These are phyloP conservation scores for Pueraria montana DNA, from an alignment of 306 rosid genomes.

Conservation along the genomic window DNA sequence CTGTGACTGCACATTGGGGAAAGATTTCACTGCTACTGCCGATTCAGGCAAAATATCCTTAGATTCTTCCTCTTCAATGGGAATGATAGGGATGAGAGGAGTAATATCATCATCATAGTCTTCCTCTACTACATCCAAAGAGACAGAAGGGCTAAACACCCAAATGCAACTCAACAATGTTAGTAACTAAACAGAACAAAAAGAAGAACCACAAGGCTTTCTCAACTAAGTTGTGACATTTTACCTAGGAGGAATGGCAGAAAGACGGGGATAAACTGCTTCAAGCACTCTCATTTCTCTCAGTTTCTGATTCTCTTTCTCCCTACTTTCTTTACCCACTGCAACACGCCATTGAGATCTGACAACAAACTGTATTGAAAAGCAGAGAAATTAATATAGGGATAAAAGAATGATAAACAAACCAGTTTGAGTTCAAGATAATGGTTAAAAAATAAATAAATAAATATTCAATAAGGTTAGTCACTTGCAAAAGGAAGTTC, in stretches of 20 bases:
- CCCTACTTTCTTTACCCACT: constrained; percentile 81
- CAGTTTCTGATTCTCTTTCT: constrained; percentile 57
- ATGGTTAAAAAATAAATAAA: not conserved
- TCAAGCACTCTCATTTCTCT: constrained; percentile 77
- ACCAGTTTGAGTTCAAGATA: not conserved
- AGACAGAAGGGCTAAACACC: constrained; percentile 67
- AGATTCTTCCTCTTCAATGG: constrained; percentile 72
- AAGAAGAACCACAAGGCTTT: constrained; percentile 8
- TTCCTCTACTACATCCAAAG: constrained; percentile 59
- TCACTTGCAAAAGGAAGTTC: not conserved
- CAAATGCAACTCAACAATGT: constrained; percentile 29
- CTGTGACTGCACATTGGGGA: constrained; percentile 41
- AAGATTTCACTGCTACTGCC: constrained; percentile 35
- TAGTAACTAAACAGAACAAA: constrained; percentile 25
- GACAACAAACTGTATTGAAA: constrained; percentile 62
- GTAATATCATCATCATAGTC: constrained; percentile 61
- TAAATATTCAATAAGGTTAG: constrained; percentile 1
- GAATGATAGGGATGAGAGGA: constrained; percentile 67
- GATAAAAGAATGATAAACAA: constrained; percentile 31
- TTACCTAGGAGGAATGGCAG: constrained; percentile 82
- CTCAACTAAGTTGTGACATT: constrained; percentile 17
- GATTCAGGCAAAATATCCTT: constrained; percentile 43
- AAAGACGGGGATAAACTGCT: constrained; percentile 76
- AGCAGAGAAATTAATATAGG: constrained; percentile 15
- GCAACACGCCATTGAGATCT: constrained; percentile 62